A percentile compares a stretch with the other conserved stretches of the same genome.
phyloP scores from a whole-genome alignment of 208 protist species.

The Zelonia costaricensis region DNA sequence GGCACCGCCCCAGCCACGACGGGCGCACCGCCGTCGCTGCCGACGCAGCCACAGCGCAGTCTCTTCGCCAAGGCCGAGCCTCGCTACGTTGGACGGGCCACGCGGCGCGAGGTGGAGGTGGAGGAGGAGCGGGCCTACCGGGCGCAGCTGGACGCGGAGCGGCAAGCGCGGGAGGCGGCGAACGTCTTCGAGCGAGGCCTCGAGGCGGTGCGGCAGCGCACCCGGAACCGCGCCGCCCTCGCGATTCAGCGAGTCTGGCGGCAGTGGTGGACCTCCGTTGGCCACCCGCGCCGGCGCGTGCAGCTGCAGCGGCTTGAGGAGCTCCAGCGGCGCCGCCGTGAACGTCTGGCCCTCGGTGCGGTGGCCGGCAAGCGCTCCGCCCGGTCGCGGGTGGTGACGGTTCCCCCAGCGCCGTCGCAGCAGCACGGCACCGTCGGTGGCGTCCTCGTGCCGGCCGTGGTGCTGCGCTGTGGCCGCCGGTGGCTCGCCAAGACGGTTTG shows the following conservation, averaged over 20 bases:
- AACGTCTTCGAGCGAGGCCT: conserved; percentile 26
- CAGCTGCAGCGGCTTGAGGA: conserved; percentile 51
- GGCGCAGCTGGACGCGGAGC: not conserved
- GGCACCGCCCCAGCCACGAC: not conserved
- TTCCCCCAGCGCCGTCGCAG: conserved; percentile 1
- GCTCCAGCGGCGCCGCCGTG: conserved; percentile 31
- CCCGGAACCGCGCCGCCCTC: conserved; percentile 37
- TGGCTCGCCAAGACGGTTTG: conserved; percentile 57
- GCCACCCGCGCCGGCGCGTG: conserved; percentile 43
- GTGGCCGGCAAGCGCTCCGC: not conserved
- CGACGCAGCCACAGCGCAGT: not conserved
- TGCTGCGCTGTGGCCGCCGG: conserved; percentile 35
- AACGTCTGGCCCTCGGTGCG: conserved; percentile 4
- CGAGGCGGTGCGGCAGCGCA: conserved; percentile 33
- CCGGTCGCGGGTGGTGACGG: not conserved
- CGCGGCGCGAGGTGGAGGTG: conserved; percentile 4
- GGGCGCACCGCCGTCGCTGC: not conserved
- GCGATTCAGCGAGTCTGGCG: conserved; percentile 62
- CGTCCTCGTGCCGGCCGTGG: conserved; percentile 19
- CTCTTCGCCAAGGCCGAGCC: conserved; percentile 7
- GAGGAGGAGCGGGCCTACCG: conserved; percentile 28
- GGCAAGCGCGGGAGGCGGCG: conserved; percentile 14
- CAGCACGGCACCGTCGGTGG: conserved; percentile 17
- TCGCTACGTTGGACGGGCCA: not conserved
- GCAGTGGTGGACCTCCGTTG: conserved; percentile 67